Evolutionary conservation across 768 basidiomycete species (phyloP), one percentile per base, ranked within the genome.

Genomic region (Gautieria morchelliformis): DNA sequence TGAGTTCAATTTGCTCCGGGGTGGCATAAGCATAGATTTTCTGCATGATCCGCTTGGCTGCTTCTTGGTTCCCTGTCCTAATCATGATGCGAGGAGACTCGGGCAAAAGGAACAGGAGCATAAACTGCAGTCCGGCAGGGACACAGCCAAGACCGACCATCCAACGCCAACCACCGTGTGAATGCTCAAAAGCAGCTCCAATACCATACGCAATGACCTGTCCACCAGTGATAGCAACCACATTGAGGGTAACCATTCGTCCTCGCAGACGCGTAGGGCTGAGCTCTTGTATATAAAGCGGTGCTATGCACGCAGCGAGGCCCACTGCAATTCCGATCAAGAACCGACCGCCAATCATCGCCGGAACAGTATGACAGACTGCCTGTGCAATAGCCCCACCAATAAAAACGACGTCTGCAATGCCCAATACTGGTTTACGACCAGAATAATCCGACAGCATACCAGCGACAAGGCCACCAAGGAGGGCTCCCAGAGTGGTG

Each of bases 271-370:
- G 63, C 8, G 87, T 88, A 0, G 87, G 88, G 0, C 87, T 82
- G 20, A 91, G 76, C 68, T 92, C 89, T 65, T 89, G 87, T 51
- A 93, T 89, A 66, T 91, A 90, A 5, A 91, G 74, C 10, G 89
- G 87, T 0, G 88, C 85, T 52, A 89, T 79, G 61, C 88, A 88
- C 4, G 85, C 80, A 17, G 89, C 88, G 1, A 87, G 69, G 2
- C 87, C 87, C 1, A 89, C 87, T 17, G 84, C 87, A 30, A 81
- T 65, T 12, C 88, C 89, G 56, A 90, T 82, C 53, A 90, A 67
- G 69, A 92, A 87, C 19, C 87, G 78, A 17, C 87, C 80, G 7
- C 79, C 82, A 45, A 89, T 80, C 87, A 90, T 87, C 32, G 75
- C 76, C 76, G 82, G 79, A 32, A 89, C 83, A 42, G 79, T 76